Evolutionary conservation across 1,284 basidiomycete genomes (phyloP).

Genomic region (Cryptococcus amylolentus): DNA sequence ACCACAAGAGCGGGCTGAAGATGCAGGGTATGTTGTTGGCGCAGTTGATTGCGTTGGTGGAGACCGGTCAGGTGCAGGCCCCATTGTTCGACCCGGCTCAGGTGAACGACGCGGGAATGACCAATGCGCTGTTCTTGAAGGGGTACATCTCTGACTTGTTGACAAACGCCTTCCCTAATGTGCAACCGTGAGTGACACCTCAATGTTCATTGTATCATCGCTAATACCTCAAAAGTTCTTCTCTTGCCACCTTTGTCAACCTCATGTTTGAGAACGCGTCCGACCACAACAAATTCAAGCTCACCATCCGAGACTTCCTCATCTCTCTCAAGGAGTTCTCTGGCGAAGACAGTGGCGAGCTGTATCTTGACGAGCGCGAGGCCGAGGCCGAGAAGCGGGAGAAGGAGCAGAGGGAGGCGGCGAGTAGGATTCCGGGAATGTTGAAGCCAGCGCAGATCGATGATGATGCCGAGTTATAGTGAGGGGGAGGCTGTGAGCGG

Average conservation of each 20-base stretch:
- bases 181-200: conserved; percentile 64
- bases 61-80: conserved; percentile 73
- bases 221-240: conserved; percentile 48
- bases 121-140: conserved; percentile 78
- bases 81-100: conserved; percentile 81
- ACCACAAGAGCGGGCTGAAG: conserved; percentile 97
- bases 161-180: conserved; percentile 83
- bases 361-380: conserved; percentile 94
- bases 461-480: conserved; percentile 63
- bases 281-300: conserved; percentile 91
- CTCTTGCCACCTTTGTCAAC: conserved; percentile 75
- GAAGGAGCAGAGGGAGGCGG: conserved; percentile 78
- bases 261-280: conserved; percentile 79
- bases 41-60: conserved; percentile 89
- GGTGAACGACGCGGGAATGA: conserved; percentile 69
- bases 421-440: conserved; percentile 96
- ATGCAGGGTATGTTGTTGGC: conserved; percentile 85
- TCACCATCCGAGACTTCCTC: conserved; percentile 73
- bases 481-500: neutral
- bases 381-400: conserved; percentile 67
- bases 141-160: conserved; percentile 86
- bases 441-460: conserved; percentile 86
- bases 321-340: conserved; percentile 90
- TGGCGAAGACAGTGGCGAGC: conserved; percentile 76
- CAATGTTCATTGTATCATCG: conserved; percentile 1